Evolutionary conservation across 75 land plant genomes (phyloP).

Genomic region (Cunninghamia lanceolata): DNA sequence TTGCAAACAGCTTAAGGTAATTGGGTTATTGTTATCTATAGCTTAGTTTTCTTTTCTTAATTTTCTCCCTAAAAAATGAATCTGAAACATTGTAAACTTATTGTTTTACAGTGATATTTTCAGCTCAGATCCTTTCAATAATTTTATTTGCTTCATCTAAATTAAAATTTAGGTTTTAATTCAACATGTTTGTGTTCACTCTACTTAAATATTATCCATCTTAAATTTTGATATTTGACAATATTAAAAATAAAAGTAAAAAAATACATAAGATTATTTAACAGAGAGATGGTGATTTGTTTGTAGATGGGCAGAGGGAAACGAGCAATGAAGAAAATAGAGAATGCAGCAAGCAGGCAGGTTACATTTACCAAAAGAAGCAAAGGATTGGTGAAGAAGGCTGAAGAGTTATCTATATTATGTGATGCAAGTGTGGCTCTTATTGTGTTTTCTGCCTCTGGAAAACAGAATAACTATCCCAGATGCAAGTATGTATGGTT

Average conservation of each 20-base stretch:
- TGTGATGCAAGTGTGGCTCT: conserved; percentile 8
- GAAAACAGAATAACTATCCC: background rate
- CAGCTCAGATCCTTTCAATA: background rate
- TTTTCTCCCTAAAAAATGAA: too few species aligned
- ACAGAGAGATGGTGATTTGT: background rate
- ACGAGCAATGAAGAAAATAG: conserved; percentile 14
- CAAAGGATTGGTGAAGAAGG: conserved; percentile 13
- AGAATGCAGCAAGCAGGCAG: conserved; percentile 7
- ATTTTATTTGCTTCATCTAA: background rate
- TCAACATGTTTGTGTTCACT: too few species aligned
- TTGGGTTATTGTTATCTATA: background rate
- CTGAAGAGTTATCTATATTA: conserved; percentile 7
- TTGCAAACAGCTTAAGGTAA: background rate
- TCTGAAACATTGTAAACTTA: background rate
- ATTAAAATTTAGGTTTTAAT: too few species aligned
- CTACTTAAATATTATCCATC: too few species aligned
- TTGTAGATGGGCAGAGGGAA: conserved; percentile 11
- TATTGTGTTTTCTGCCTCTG: conserved; percentile 12
- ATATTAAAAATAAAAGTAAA: too few species aligned
- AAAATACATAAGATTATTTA: too few species aligned
- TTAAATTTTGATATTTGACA: background rate
- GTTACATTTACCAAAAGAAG: conserved; percentile 7
- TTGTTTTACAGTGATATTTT: background rate
- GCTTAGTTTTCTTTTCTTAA: too few species aligned
- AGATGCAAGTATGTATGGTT: background rate